phyloP scores from a whole-genome alignment of 2,329 filamentous ascomycete species.

The Aureobasidium sp. region DNA sequence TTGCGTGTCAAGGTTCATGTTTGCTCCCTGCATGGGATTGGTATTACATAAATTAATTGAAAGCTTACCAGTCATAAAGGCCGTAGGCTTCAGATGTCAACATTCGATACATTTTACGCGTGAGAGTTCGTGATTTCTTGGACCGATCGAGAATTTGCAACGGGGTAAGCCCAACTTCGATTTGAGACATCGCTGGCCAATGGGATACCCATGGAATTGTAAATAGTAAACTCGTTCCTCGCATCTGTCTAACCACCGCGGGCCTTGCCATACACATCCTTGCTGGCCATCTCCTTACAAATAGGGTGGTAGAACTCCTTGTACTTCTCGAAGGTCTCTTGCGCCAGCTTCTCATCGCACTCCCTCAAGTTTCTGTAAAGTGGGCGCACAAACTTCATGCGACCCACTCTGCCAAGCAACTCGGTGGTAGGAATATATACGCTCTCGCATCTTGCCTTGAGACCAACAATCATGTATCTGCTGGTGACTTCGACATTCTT shows the following conservation, averaged over 20 bases:
- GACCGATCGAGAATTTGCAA: not conserved
- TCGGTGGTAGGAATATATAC: slow-evolving; percentile 64
- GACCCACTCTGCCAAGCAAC: slow-evolving; percentile 70
- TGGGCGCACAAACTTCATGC: slow-evolving; percentile 96
- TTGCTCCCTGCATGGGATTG: no score
- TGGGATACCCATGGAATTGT: no score
- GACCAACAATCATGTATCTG: slow-evolving; percentile 70
- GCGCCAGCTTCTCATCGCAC: slow-evolving; percentile 63
- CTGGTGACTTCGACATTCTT: slow-evolving; percentile 80
- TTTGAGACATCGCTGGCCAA: not conserved
- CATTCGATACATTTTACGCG: not conserved
- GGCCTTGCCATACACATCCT: slow-evolving; percentile 54
- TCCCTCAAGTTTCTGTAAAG: slow-evolving; percentile 69
- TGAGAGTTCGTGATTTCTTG: not conserved
- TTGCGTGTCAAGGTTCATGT: no score
- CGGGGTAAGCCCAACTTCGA: not conserved
- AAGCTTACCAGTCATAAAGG: not conserved
- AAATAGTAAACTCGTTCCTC: not conserved
- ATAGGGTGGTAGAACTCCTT: slow-evolving; percentile 95
- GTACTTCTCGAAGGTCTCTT: slow-evolving; percentile 78
- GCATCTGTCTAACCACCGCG: slow-evolving; percentile 2
- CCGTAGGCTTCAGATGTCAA: no score
- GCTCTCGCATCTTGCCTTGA: slow-evolving; percentile 61
- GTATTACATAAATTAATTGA: not conserved
- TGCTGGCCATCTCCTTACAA: slow-evolving; percentile 76